A percentile compares a stretch with the other conserved stretches of the same genome.
These are phyloP conservation scores for Neoarthrinium moseri DNA, from an alignment of 2,329 filamentous ascomycete genomes.

Conservation along the genomic window DNA sequence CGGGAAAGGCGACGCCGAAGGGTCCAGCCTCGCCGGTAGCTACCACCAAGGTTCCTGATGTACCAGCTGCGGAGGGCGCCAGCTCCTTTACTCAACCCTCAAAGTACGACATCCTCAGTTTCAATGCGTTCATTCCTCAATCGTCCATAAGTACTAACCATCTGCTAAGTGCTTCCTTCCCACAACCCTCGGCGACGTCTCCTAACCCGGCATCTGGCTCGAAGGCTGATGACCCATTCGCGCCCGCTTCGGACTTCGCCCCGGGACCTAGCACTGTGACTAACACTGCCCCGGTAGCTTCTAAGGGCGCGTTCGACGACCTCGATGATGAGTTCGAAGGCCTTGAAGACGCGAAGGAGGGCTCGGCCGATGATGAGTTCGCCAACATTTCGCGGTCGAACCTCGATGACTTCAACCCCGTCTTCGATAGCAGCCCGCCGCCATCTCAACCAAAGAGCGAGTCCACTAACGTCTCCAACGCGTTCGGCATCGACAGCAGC, in stretches of 20 bases:
- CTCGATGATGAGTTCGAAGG: constrained; percentile 81
- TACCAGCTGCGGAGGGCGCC: constrained; percentile 20
- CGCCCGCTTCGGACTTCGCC: constrained; percentile 26
- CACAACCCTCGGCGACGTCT: constrained; percentile 34
- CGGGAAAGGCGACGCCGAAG: constrained; percentile 23
- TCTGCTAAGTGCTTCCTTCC: constrained; percentile 24
- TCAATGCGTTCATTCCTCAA: constrained; percentile 5
- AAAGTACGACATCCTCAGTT: constrained; percentile 24
- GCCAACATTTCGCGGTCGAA: constrained; percentile 69
- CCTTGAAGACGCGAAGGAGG: constrained; percentile 81
- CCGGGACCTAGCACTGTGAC: constrained; percentile 33
- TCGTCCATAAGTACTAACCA: constrained; percentile 18
- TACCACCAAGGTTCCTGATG: constrained; percentile 26
- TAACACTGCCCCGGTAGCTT: constrained; percentile 31
- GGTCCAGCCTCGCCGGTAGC: constrained; percentile 22
- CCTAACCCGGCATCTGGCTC: constrained; percentile 31
- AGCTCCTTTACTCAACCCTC: constrained; percentile 20
- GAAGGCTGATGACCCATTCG: constrained; percentile 30
- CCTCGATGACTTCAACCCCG: constrained; percentile 76
- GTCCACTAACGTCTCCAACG: constrained; percentile 35
- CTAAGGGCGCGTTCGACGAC: constrained; percentile 66
- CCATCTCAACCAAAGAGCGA: constrained; percentile 55
- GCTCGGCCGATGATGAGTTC: constrained; percentile 76
- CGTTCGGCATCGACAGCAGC: constrained; percentile 55
- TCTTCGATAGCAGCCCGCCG: constrained; percentile 71